phyloP scores from a whole-genome alignment of 1,284 basidiomycete species.

The Rhodotorula glutinis region DNA sequence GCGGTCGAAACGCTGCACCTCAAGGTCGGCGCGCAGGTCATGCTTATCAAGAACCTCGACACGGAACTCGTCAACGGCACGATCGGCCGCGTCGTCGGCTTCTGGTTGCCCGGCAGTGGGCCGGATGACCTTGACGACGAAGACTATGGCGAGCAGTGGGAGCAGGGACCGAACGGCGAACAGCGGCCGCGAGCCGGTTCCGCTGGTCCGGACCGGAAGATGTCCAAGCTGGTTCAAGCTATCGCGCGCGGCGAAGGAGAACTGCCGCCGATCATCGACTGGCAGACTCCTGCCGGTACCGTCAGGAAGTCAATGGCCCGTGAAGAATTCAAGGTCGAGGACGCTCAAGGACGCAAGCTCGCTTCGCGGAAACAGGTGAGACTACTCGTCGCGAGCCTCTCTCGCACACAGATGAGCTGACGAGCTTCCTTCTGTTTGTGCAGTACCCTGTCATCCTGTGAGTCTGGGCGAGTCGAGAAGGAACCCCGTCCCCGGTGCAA shows the following conservation, averaged over 20 bases:
- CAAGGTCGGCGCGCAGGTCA: conserved; percentile 62
- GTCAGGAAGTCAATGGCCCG: conserved; percentile 50
- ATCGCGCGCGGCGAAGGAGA: conserved; percentile 28
- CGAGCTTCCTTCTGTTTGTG: too few species aligned
- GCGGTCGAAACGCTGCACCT: conserved; percentile 56
- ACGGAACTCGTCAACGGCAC: conserved; percentile 78
- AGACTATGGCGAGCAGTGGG: conserved; percentile 28
- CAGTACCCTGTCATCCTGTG: conserved; percentile 33
- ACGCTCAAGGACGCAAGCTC: conserved; percentile 69
- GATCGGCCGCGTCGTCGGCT: conserved; percentile 70
- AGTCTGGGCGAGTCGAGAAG: neutral
- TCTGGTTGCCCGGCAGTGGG: conserved; percentile 50
- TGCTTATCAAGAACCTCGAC: conserved; percentile 74
- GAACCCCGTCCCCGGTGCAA: too few species aligned
- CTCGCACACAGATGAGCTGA: neutral
- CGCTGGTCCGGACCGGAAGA: too few species aligned
- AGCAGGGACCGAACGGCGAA: conserved; percentile 46
- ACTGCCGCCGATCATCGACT: conserved; percentile 40
- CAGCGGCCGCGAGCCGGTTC: conserved; percentile 47
- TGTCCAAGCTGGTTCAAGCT: too few species aligned
- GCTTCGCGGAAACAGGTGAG: conserved; percentile 49
- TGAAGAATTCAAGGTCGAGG: conserved; percentile 79
- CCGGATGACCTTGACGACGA: conserved; percentile 42
- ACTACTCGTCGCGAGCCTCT: neutral
- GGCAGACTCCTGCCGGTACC: conserved; percentile 30